Evolutionary conservation across 2,329 filamentous ascomycete species (phyloP).

Genomic region (Pseudogymnoascus sp.): DNA sequence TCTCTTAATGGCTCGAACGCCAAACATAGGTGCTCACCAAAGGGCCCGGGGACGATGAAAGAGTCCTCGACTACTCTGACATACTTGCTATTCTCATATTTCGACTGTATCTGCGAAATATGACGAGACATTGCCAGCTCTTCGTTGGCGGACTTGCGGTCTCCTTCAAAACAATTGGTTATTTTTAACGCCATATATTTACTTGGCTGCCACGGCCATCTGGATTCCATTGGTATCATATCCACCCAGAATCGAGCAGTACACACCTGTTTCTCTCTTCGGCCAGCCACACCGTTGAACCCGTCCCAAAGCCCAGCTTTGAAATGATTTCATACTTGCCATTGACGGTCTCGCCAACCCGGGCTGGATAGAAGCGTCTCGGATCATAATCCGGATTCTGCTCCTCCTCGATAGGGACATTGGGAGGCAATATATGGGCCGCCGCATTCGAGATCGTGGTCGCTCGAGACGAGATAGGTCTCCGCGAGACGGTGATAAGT

Average conservation of each 20-base stretch:
- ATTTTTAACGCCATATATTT: neutral
- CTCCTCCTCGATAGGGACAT: constrained; percentile 25
- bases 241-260: constrained; percentile 20
- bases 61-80: neutral
- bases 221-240: neutral
- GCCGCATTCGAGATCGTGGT: neutral
- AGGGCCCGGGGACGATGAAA: neutral
- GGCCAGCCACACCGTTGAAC: constrained; percentile 29
- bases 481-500: neutral
- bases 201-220: neutral
- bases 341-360: constrained; percentile 26
- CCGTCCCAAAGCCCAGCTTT: constrained; percentile 29
- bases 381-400: constrained; percentile 26
- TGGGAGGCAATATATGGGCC: constrained; percentile 11
- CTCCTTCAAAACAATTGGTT: neutral
- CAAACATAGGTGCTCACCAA: constrained; percentile 15
- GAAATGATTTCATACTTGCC: constrained; percentile 26
- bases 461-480: neutral
- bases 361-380: constrained; percentile 27
- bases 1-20: constrained; percentile 16
- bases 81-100: neutral
- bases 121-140: neutral
- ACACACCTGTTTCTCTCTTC: constrained; percentile 17
- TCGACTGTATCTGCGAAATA: neutral
- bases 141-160: neutral